These are phyloP conservation scores for Coemansia sp. DNA, from an alignment of 192 early-diverging fungal genomes.

Conservation along the genomic window DNA sequence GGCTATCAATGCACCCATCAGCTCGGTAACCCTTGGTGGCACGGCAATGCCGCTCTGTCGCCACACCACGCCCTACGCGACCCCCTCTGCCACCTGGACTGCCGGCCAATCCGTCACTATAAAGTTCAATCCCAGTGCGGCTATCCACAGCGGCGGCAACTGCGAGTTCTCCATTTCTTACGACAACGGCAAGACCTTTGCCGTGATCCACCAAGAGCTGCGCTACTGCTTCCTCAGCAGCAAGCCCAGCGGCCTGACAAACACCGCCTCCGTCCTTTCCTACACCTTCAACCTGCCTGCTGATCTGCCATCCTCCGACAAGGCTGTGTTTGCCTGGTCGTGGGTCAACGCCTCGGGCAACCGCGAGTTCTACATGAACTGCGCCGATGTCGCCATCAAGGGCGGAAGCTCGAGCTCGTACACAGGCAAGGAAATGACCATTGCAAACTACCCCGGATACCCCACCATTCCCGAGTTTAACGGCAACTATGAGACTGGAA, in stretches of 20 bases:
- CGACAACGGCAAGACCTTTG: conserved; percentile 53
- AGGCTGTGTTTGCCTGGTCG: neutral
- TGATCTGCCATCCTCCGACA: neutral
- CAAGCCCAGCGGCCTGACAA: neutral
- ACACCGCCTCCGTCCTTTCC: neutral
- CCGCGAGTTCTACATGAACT: neutral
- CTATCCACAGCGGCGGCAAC: conserved; percentile 55
- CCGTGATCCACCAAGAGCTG: conserved; percentile 51
- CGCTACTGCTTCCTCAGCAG: conserved; percentile 31
- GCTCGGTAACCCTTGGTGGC: neutral
- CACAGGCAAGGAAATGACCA: neutral
- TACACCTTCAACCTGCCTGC: neutral
- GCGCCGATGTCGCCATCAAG: neutral
- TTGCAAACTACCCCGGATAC: neutral
- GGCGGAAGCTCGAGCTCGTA: neutral
- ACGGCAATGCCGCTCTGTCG: neutral
- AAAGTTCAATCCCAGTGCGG: conserved; percentile 26
- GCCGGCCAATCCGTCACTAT: conserved; percentile 38
- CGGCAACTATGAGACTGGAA: neutral
- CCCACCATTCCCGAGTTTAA: neutral
- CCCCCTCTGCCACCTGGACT: conserved; percentile 12
- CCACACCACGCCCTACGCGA: neutral
- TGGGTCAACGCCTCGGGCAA: neutral
- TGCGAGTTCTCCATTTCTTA: conserved; percentile 59
- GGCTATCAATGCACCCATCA: conserved; percentile 28